Percentiles rank a stretch among this genome's conserved stretches.
These are phyloP conservation scores for Flagelloscypha sp. DNA, from an alignment of 768 basidiomycete species.

Conservation along the genomic window DNA sequence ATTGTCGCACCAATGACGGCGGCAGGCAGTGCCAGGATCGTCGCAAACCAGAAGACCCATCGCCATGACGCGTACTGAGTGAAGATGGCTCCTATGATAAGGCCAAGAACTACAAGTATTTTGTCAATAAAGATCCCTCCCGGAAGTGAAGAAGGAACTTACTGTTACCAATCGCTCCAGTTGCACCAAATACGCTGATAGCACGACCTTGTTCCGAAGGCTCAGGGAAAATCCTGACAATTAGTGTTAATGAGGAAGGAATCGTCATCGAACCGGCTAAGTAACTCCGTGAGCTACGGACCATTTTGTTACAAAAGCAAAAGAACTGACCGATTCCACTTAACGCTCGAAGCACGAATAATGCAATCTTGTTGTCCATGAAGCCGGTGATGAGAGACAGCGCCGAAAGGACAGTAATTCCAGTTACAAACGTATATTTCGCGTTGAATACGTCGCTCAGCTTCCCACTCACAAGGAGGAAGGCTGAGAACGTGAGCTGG, in stretches of 20 bases:
- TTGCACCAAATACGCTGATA: constrained; percentile 37
- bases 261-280: constrained; percentile 37
- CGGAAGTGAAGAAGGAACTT: constrained; percentile 5
- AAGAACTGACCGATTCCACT: constrained; percentile 34
- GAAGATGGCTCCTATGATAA: constrained; percentile 38
- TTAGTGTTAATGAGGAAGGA: constrained; percentile 41
- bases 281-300: neutral
- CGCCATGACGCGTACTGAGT: constrained; percentile 32
- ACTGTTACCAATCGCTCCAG: constrained; percentile 40
- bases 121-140: too few species aligned
- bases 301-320: neutral
- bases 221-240: constrained; percentile 43
- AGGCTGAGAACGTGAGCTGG: constrained; percentile 33
- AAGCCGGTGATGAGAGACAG: constrained; percentile 42
- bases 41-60: constrained; percentile 45
- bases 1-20: constrained; percentile 23
- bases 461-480: constrained; percentile 32
- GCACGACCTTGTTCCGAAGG: constrained; percentile 38
- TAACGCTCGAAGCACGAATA: constrained; percentile 45
- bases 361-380: constrained; percentile 31
- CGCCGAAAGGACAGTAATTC: constrained; percentile 32
- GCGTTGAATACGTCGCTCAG: constrained; percentile 32
- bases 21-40: constrained; percentile 28
- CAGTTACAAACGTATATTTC: constrained; percentile 33
- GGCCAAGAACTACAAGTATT: constrained; percentile 28